These are phyloP conservation scores for Phyllostachys edulis DNA, from an alignment of 176 grass and related monocot genomes.

Conservation along the genomic window DNA sequence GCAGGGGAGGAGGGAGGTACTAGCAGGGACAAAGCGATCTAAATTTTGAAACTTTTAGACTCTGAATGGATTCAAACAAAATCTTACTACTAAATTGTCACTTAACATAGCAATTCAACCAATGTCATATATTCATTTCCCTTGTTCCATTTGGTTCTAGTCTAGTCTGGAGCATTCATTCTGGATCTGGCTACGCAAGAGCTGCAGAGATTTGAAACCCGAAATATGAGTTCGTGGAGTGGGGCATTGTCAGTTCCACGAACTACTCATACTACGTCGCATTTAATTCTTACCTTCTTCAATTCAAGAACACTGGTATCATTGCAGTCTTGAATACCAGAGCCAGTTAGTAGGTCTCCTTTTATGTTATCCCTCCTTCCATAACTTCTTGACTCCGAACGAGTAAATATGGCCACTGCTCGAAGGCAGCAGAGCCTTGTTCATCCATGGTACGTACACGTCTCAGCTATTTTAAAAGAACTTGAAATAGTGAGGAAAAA, in stretches of 20 bases:
- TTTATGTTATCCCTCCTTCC: neutral
- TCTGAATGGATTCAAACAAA: neutral
- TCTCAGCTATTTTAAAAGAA: neutral
- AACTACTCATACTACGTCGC: neutral
- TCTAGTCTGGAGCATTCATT: neutral
- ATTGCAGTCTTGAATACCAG: slow-evolving; percentile 51
- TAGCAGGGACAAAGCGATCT: neutral
- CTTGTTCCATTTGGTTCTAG: neutral
- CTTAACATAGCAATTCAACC: neutral
- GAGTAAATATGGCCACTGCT: slow-evolving; percentile 20
- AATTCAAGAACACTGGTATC: slow-evolving; percentile 31
- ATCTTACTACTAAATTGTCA: neutral
- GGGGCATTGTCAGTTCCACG: neutral
- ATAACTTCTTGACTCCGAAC: neutral
- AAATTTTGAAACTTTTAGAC: neutral
- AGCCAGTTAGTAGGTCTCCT: slow-evolving; percentile 25
- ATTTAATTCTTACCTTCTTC: slow-evolving; percentile 26
- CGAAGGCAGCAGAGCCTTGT: neutral
- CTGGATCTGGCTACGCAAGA: slow-evolving; percentile 21
- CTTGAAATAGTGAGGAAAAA: neutral
- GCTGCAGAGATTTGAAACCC: slow-evolving; percentile 38
- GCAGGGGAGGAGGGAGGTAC: neutral
- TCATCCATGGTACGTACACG: neutral
- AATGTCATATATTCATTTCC: neutral
- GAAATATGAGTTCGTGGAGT: neutral